Percentiles rank a stretch among this genome's conserved stretches.
These are phyloP conservation scores for Rhizophagus clarus DNA, from an alignment of 192 early-diverging fungal genomes.

Conservation along the genomic window DNA sequence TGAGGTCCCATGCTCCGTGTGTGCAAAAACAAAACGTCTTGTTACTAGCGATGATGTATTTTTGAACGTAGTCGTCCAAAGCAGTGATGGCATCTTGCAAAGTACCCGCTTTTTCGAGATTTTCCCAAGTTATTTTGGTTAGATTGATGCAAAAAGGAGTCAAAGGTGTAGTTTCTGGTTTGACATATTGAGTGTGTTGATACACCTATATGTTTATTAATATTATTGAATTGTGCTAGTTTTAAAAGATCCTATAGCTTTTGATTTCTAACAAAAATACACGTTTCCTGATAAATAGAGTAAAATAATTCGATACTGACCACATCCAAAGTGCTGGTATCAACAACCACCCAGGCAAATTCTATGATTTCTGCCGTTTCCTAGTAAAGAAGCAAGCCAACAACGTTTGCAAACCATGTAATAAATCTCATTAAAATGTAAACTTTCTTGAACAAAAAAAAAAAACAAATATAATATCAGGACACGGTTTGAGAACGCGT, in stretches of 20 bases:
- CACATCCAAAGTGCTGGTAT: slow-evolving; percentile 46
- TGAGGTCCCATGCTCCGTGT: slow-evolving; percentile 72
- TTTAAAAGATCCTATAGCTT: not conserved
- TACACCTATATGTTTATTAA: slow-evolving; percentile 31
- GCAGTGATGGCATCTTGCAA: slow-evolving; percentile 55
- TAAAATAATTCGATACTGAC: slow-evolving; percentile 20
- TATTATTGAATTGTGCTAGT: not conserved
- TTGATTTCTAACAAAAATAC: not conserved
- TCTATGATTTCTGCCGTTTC: slow-evolving; percentile 63
- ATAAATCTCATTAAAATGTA: slow-evolving; percentile 31
- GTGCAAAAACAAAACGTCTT: slow-evolving; percentile 70
- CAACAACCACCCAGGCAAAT: slow-evolving; percentile 54
- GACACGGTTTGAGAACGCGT: slow-evolving; percentile 30
- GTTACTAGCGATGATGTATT: slow-evolving; percentile 50
- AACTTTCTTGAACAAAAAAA: slow-evolving; percentile 26
- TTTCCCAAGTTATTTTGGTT: slow-evolving; percentile 62
- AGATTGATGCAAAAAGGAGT: slow-evolving; percentile 62
- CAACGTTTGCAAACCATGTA: slow-evolving; percentile 29
- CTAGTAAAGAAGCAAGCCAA: slow-evolving; percentile 38
- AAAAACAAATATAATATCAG: slow-evolving; percentile 23
- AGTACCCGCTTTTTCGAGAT: slow-evolving; percentile 51
- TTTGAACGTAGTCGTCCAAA: slow-evolving; percentile 55
- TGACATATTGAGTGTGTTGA: slow-evolving; percentile 51
- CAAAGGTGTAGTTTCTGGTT: slow-evolving; percentile 52
- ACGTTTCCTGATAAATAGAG: not conserved